Base-by-base conservation (phyloP, 768 basidiomycete species). In the Serendipita indica region DNA sequence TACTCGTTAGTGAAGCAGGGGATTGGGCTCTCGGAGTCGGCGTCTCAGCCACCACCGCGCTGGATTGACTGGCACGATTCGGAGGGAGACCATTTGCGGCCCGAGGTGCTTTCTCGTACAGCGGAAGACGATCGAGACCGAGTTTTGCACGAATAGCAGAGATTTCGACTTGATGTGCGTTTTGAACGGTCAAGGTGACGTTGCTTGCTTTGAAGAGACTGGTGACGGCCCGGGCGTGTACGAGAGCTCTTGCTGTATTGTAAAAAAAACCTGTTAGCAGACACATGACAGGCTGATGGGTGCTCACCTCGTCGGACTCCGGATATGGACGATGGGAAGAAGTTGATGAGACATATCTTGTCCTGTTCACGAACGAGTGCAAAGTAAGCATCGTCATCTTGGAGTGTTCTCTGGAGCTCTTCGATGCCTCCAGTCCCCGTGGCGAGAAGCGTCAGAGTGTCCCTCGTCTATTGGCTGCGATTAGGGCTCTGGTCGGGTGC, bases 321-420 rank as follows among this genome's bases (percentile, higher is more conserved):
- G 14, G 58, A 30, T 20, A 59, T 45, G 39, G 28, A 30, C 41
- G 32, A 28, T 13, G 58, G 58, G 20, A 59, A 41, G 32, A 46
- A 59, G 58, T 45, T 59, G 16, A 59, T 45, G 7, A 59, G 58
- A 33, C 58, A 59, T 20, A 46, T 22, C 30, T 25, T 32, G 30
- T 60, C 39, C 28, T 60, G 45, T 46, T 60, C 59, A 20, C 59
- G 59, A 56, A 33, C 28, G 33, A 60, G 54, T 5, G 30, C 59
- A 39, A 52, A 60, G 46, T 33, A 60, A 10, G 49, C 59, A 33
- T 60, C 59, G 45, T 60, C 46, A 16, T 60, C 59, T 22, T 43
- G 27, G 22, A 60, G 46, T 30, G 30, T 14, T 39, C 41, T 30
- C 14, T 52, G 45, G 59, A 60, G 59, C 45, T 33, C 59, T 18